phyloP scores from a whole-genome alignment of 148 eudicot genomes.

The Tetragonia tetragonoides region DNA sequence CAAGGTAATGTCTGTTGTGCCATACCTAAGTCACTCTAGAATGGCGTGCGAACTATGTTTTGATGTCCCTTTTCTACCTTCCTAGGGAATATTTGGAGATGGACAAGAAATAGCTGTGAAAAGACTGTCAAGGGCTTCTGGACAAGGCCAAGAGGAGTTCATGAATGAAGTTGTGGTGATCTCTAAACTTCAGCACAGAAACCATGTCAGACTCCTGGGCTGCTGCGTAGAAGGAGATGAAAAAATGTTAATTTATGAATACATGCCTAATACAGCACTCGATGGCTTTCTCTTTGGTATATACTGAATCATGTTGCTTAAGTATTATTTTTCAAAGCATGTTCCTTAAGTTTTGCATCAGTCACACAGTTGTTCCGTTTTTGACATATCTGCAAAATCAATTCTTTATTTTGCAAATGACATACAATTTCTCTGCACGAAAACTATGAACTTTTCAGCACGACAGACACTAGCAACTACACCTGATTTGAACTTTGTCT shows the following conservation, averaged over 20 bases:
- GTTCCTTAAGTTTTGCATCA: neutral
- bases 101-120: constrained; percentile 49
- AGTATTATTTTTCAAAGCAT: neutral
- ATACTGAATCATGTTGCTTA: constrained; percentile 1
- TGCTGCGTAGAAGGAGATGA: constrained; percentile 48
- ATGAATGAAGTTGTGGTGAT: constrained; percentile 46
- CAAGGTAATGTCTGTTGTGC: constrained; percentile 31
- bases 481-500: neutral
- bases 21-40: constrained; percentile 2
- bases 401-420: neutral
- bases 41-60: neutral
- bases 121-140: constrained; percentile 46
- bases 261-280: constrained; percentile 45
- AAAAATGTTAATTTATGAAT: constrained; percentile 49
- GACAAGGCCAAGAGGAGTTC: constrained; percentile 53
- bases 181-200: constrained; percentile 54
- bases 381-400: neutral
- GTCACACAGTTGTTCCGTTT: neutral
- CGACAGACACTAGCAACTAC: too few species aligned
- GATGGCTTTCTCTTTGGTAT: constrained; percentile 46
- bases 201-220: constrained; percentile 53
- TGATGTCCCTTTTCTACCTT: neutral
- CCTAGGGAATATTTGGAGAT: constrained; percentile 29
- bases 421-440: neutral
- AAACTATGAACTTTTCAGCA: too few species aligned